Conservation (phyloP, 305 asterid genomes). For the Rubia tinctorum region DNA sequence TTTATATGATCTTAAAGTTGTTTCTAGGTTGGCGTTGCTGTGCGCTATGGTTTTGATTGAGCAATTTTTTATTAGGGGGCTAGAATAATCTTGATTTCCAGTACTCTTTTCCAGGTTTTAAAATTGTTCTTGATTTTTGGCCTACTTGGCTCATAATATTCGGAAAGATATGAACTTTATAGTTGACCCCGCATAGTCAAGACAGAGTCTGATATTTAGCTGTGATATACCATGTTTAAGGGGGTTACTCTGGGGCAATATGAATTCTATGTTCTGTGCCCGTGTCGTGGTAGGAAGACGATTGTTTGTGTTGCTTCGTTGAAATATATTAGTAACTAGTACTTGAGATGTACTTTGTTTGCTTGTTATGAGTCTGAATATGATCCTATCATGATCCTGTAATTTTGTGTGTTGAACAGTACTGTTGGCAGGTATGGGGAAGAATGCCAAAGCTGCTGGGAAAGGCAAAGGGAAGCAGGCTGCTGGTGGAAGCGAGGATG, state of each 20-base stretch:
- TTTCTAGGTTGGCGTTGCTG: not conserved
- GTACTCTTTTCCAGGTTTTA: not conserved
- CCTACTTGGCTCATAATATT: not conserved
- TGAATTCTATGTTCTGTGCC: not conserved
- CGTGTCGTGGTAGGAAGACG: not conserved
- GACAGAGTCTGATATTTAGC: not conserved
- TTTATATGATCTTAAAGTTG: not conserved
- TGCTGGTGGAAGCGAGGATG: slow-evolving; percentile 74
- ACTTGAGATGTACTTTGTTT: not conserved
- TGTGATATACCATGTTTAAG: not conserved
- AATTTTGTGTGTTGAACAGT: not conserved
- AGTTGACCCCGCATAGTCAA: not conserved
- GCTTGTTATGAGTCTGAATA: not conserved
- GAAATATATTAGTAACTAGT: not conserved
- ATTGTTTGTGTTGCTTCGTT: not conserved
- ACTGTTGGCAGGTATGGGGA: slow-evolving; percentile 50
- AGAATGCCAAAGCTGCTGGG: slow-evolving; percentile 56
- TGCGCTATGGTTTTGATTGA: not conserved
- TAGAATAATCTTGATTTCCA: not conserved
- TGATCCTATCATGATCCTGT: not conserved
- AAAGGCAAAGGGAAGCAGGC: slow-evolving; percentile 90
- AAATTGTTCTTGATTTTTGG: not conserved
- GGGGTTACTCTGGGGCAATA: not conserved
- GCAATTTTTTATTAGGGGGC: not conserved
- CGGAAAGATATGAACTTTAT: not conserved